Evolutionary conservation across 768 basidiomycete genomes (phyloP).

Genomic region (Lactarius tabidus): DNA sequence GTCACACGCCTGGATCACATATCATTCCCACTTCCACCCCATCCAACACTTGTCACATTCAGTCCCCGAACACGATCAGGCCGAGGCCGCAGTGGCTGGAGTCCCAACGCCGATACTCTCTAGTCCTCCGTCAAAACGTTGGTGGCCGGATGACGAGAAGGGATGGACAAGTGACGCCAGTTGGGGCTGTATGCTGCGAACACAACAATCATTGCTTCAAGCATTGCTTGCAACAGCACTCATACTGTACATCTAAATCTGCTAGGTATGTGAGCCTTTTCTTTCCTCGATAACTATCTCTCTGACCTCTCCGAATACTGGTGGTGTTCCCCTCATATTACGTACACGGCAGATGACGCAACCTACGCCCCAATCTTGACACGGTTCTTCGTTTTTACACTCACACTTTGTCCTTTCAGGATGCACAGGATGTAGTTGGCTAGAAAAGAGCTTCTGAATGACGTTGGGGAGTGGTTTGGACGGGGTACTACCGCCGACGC

Average conservation of each 20-base stretch:
- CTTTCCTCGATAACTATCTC: constrained; percentile 9
- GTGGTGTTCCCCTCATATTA: constrained; percentile 70
- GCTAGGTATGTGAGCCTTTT: constrained; percentile 46
- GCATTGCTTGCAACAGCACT: no score
- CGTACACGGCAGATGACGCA: constrained; percentile 55
- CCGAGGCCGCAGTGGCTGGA: constrained; percentile 14
- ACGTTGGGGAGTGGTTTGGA: constrained; percentile 99
- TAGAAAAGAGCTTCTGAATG: constrained; percentile 89
- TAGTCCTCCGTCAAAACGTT: constrained; percentile 46
- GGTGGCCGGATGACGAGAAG: constrained; percentile 54
- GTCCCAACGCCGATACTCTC: constrained; percentile 13
- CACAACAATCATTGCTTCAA: constrained; percentile 81
- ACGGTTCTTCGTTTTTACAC: constrained; percentile 93
- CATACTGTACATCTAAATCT: constrained; percentile 70
- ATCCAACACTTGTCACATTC: constrained; percentile 62
- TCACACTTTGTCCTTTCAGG: constrained; percentile 81
- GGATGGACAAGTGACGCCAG: constrained; percentile 84
- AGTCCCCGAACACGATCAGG: constrained; percentile 35
- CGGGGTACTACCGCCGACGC: no score
- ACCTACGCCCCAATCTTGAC: constrained; percentile 85
- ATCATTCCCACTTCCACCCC: constrained; percentile 83
- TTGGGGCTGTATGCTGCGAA: constrained; percentile 91
- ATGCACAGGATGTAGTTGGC: constrained; percentile 95
- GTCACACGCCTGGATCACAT: constrained; percentile 42
- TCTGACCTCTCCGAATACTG: constrained; percentile 53